A percentile compares a stretch with the other conserved stretches of the same genome.
Conservation (phyloP, 176 grass and related monocot species). For the Bolboschoenus planiculmis region DNA sequence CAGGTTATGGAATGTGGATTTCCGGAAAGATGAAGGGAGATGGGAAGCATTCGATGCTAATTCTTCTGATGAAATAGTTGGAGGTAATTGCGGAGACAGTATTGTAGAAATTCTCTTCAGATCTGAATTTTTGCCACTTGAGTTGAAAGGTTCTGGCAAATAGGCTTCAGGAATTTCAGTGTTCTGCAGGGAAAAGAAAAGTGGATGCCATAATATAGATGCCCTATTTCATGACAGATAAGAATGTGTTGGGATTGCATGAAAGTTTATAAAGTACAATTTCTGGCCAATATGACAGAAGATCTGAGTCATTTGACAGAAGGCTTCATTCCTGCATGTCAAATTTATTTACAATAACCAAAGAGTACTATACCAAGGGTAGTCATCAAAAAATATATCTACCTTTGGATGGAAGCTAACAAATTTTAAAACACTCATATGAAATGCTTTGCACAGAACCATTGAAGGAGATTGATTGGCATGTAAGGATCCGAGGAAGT, state of each 20-base stretch:
- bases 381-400: conserved; percentile 18
- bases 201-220: not conserved
- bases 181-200: conserved; percentile 29
- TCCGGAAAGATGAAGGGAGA: conserved; percentile 68
- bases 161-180: conserved; percentile 64
- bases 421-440: conserved; percentile 59
- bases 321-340: not conserved
- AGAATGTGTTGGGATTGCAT: not conserved
- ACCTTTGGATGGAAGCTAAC: conserved; percentile 60
- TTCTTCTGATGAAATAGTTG: conserved; percentile 27
- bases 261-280: too few species aligned
- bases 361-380: not conserved
- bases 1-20: conserved; percentile 53
- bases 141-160: conserved; percentile 85
- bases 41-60: conserved; percentile 50
- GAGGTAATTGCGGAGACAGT: conserved; percentile 22
- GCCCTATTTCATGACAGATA: not conserved
- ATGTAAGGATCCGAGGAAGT: conserved; percentile 34
- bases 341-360: not conserved
- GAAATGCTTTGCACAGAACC: conserved; percentile 62
- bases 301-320: not conserved
- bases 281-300: not conserved
- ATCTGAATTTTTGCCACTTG: conserved; percentile 25
- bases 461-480: conserved; percentile 47
- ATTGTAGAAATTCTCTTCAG: conserved; percentile 27